These are phyloP conservation scores for Passiflora organensis DNA, from an alignment of 345 rosid genomes.

Conservation along the genomic window DNA sequence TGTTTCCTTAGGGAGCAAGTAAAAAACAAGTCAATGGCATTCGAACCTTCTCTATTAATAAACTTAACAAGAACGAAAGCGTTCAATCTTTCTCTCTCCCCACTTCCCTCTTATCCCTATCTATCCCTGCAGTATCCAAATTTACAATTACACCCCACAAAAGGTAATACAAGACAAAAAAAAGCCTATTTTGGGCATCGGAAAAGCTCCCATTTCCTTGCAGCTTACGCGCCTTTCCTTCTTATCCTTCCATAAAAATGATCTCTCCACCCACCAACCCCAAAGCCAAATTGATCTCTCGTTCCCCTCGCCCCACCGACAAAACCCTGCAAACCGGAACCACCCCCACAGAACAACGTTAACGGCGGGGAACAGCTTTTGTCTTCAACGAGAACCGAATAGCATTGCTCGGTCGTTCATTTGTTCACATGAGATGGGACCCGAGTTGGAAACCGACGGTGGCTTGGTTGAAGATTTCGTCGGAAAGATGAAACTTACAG, in stretches of 20 bases:
- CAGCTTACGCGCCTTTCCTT: not conserved
- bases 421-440: no score
- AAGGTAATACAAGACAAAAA: no score
- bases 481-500: constrained; percentile 5
- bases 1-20: no score
- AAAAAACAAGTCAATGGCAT: no score
- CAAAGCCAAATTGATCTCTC: not conserved
- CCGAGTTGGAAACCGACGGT: not conserved
- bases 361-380: not conserved
- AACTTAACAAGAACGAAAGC: no score
- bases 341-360: not conserved
- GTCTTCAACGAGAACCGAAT: not conserved
- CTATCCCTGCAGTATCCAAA: not conserved
- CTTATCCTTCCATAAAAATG: not conserved
- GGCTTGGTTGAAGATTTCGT: constrained; percentile 7
- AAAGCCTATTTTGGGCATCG: no score
- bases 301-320: not conserved
- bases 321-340: not conserved
- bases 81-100: no score
- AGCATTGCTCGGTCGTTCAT: not conserved
- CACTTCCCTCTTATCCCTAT: not conserved
- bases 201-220: no score
- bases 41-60: no score
- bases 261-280: not conserved
- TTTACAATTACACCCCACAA: no score